phyloP scores from a whole-genome alignment of 1,284 basidiomycete species.

The Trichosporon sp. region DNA sequence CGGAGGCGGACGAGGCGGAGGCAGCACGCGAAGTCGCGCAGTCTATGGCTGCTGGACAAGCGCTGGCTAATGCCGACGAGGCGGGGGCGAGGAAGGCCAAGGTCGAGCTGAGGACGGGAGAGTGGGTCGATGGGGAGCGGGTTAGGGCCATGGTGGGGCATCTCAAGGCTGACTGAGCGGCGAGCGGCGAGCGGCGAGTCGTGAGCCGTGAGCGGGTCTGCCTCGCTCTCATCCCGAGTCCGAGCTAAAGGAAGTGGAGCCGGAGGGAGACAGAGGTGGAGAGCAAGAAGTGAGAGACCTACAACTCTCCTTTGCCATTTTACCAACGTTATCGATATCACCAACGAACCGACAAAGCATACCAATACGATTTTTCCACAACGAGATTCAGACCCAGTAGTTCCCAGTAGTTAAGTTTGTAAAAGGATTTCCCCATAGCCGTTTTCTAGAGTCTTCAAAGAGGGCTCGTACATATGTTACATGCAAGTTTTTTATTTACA shows the following conservation, averaged over 20 bases:
- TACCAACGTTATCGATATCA: too few species aligned
- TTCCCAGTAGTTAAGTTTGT: too few species aligned
- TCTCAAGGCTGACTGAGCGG: constrained; percentile 4
- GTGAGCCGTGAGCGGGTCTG: neutral
- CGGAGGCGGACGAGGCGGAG: neutral
- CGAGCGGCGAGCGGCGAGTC: constrained; percentile 1
- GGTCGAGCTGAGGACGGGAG: neutral
- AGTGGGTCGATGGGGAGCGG: neutral
- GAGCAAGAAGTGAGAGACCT: too few species aligned
- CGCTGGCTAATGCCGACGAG: constrained; percentile 1
- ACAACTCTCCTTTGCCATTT: too few species aligned
- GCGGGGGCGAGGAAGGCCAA: neutral
- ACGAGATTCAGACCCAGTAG: too few species aligned
- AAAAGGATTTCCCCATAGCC: too few species aligned
- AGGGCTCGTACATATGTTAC: constrained; percentile 17
- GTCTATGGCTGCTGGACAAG: neutral
- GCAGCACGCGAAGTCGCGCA: neutral
- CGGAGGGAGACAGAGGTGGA: neutral
- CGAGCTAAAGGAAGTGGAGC: neutral
- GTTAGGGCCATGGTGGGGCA: neutral
- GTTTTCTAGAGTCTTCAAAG: too few species aligned
- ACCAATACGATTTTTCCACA: too few species aligned
- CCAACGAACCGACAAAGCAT: too few species aligned
- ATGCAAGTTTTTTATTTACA: constrained; percentile 20
- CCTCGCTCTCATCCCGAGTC: too few species aligned